Base-by-base conservation (phyloP, 139 green algal species). In the Closterium sp. region DNA sequence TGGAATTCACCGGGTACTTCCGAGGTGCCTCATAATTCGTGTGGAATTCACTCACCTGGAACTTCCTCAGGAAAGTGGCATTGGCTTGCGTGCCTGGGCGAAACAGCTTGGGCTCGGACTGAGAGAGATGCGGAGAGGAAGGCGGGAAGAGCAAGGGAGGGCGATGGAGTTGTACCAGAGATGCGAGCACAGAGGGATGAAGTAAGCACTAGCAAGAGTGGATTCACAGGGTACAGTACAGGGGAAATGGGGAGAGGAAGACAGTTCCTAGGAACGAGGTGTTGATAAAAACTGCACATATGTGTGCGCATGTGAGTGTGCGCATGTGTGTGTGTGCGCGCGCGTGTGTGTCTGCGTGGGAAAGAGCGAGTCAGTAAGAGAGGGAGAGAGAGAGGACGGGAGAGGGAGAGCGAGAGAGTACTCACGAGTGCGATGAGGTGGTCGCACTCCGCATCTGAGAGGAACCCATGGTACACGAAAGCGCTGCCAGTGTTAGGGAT, bases 381-480 rank as follows among this genome's bases (percentile, higher is more conserved):
- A 28, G 55, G 23, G 55, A 76, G 55, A 76, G 12, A 19, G 55
- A 76, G 55, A 76, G 25, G 55, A 76, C 16, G 12, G 55, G 55
- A 76, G 21, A 66, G 43, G 43, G 43, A 16, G 43, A 66, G 43
- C 16, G 43, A 69, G 43, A 16, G 43, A 69, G 12, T 16, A 16
- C 55, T 28, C 25, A 76, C 87, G 87, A 93, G 31, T 34, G 64
- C 86, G 8, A 94, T 25, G 6, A 95, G 34, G 38, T 95, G 92
- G 32, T 95, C 92, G 69, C 88, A 94, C 87, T 95, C 93, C 38
- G 93, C 93, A 30, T 89, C 31, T 23, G 92, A 87, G 28, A 95
- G 88, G 66, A 95, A 93, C 10, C 64, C 43, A 23, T 94, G 55
- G 88, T 95, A 95, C 88, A 95, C 69, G 28, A 90, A 92, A n/a